Conservation (phyloP, 2,329 filamentous ascomycete genomes). For the Canariomyces notabilis region DNA sequence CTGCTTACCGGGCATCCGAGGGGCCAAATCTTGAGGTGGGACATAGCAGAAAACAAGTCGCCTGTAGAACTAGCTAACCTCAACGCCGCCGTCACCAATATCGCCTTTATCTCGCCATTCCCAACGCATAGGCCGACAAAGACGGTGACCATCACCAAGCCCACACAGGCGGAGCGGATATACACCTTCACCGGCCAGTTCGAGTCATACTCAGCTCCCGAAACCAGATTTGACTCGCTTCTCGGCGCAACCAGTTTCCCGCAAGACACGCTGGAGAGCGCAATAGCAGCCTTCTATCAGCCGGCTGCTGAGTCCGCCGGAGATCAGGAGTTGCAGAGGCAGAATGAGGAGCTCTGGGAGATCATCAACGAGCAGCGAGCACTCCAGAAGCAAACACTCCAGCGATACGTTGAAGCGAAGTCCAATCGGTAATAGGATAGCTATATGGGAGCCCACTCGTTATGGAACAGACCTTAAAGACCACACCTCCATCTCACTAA, state of each 20-base stretch:
- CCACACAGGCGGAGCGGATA: constrained; percentile 60
- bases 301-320: constrained; percentile 27
- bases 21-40: constrained; percentile 78
- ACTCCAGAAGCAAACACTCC: constrained; percentile 32
- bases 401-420: constrained; percentile 28
- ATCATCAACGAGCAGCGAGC: constrained; percentile 36
- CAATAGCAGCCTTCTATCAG: constrained; percentile 43
- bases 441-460: background rate
- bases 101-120: constrained; percentile 65
- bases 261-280: constrained; percentile 42
- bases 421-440: constrained; percentile 4
- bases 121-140: constrained; percentile 40
- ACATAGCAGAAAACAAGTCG: constrained; percentile 65
- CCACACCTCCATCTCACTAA: too few species aligned
- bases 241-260: constrained; percentile 45
- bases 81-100: constrained; percentile 76
- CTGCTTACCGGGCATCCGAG: constrained; percentile 76
- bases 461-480: background rate
- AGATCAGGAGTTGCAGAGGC: constrained; percentile 32
- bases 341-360: constrained; percentile 37
- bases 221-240: constrained; percentile 43
- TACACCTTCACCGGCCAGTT: constrained; percentile 65
- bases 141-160: constrained; percentile 67
- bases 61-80: constrained; percentile 64
- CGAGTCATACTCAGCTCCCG: constrained; percentile 35